Base-by-base conservation (phyloP, 2,329 filamentous ascomycete genomes). In the Pseudophaeomoniella oleicola region DNA sequence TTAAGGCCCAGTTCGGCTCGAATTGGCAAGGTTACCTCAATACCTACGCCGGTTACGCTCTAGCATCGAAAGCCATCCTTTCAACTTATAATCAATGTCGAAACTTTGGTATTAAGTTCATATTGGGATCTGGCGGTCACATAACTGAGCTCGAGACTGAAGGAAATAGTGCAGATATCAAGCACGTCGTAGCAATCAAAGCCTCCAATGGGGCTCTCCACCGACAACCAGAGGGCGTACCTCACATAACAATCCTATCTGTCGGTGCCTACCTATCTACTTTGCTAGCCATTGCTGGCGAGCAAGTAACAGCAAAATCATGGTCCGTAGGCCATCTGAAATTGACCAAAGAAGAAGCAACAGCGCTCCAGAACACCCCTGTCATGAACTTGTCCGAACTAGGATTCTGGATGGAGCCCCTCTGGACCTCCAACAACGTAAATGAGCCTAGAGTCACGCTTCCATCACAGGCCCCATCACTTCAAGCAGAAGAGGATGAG, bases 381-480 rank as follows among this genome's bases (percentile, higher is more conserved):
- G 69, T 76, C 0, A 73, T 68, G 0, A 74, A 76, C 36, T 67
- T 68, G 1, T 64, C 74, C 2, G 74, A 78, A 41, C 55, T 78
- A 0, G 73, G 73, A 0, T 78, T 78, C 58, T 72, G 75, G 54
- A 78, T 78, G 39, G 75, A 78, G 50, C 73, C 75, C 0, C 22
- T 27, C 9, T 27, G 22, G 22, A n/a, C n/a, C 6, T 27, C 22
- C n/a, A 27, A n/a, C 22, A n/a, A 27, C n/a, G 9, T n/a, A 6
- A 9, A 6, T 9, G 6, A 6, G n/a, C 22, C 22, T 27, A 27
- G n/a, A 27, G 22, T 27, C 9, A 27, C 22, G 22, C 22, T 27
- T 6, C 22, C 22, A n/a, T n/a, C n/a, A n/a, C n/a, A n/a, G n/a
- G n/a, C n/a, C n/a, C n/a, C n/a, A n/a, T n/a, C n/a, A n/a, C n/a